phyloP scores from a whole-genome alignment of 2,329 filamentous ascomycete species.

The Rhynchosporium graminicola region DNA sequence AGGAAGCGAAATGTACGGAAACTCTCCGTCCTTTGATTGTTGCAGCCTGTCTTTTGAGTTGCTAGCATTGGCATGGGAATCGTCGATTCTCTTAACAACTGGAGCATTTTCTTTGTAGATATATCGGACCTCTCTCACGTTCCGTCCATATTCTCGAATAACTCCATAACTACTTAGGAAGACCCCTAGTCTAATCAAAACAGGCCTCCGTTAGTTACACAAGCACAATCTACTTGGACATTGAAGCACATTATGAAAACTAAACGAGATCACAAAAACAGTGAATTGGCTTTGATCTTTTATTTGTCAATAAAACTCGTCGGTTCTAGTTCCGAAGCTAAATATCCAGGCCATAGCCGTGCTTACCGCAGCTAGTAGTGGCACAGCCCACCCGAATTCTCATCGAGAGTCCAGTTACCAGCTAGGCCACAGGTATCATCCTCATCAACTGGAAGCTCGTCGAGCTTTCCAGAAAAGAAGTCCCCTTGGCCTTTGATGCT shows the following conservation, averaged over 20 bases:
- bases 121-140: no score
- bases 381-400: conserved; percentile 63
- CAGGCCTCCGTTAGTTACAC: no score
- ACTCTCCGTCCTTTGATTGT: no score
- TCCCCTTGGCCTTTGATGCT: conserved; percentile 49
- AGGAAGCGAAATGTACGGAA: neutral
- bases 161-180: no score
- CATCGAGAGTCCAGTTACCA: conserved; percentile 86
- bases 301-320: neutral
- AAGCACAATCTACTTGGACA: neutral
- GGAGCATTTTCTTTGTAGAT: no score
- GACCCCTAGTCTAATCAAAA: no score
- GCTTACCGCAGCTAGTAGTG: conserved; percentile 33
- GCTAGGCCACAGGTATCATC: conserved; percentile 67
- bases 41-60: no score
- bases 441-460: conserved; percentile 43
- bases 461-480: conserved; percentile 58
- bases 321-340: neutral
- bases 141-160: no score
- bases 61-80: no score
- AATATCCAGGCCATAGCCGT: neutral
- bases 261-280: neutral
- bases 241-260: neutral
- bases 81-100: no score
- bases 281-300: neutral